These are phyloP conservation scores for Blastobotrys raffinosifermentans DNA, from an alignment of 1,139 yeast genomes.

Conservation along the genomic window DNA sequence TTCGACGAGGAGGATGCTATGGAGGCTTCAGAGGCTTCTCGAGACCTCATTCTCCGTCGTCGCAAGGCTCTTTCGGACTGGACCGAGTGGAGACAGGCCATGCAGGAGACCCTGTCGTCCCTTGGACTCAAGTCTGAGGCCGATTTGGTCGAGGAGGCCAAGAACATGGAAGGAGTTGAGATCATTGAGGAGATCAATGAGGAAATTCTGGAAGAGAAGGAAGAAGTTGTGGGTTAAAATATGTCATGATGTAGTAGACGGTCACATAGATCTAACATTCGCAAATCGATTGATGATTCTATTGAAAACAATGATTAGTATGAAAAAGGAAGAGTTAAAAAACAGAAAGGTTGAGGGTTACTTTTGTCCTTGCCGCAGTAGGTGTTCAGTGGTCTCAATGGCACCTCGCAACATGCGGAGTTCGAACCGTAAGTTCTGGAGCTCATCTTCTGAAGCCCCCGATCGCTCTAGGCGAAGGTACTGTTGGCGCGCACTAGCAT, in stretches of 20 bases:
- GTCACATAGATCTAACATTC: too few species aligned
- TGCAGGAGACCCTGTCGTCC: slow-evolving; percentile 45
- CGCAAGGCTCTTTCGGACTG: slow-evolving; percentile 81
- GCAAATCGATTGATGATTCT: neutral
- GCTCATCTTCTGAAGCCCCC: slow-evolving; percentile 8
- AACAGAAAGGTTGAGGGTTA: too few species aligned
- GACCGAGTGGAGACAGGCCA: slow-evolving; percentile 67
- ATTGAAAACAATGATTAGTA: neutral
- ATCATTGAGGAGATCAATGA: slow-evolving; percentile 68
- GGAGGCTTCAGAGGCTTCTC: slow-evolving; percentile 91
- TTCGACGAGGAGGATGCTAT: slow-evolving; percentile 94
- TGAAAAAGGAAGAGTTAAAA: neutral
- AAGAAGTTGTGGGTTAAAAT: slow-evolving; percentile 20
- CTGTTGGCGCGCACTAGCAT: neutral
- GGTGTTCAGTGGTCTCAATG: slow-evolving; percentile 14
- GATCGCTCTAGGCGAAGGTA: neutral
- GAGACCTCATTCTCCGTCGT: slow-evolving; percentile 83
- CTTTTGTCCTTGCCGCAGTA: too few species aligned
- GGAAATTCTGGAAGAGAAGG: slow-evolving; percentile 57
- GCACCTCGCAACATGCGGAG: slow-evolving; percentile 21
- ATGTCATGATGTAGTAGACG: too few species aligned
- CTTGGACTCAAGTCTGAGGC: slow-evolving; percentile 36
- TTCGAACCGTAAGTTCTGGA: slow-evolving; percentile 17
- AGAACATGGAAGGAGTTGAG: slow-evolving; percentile 59
- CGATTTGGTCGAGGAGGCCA: slow-evolving; percentile 24